phyloP scores from a whole-genome alignment of 768 basidiomycete species.

The Panaeolus cyanescens region DNA sequence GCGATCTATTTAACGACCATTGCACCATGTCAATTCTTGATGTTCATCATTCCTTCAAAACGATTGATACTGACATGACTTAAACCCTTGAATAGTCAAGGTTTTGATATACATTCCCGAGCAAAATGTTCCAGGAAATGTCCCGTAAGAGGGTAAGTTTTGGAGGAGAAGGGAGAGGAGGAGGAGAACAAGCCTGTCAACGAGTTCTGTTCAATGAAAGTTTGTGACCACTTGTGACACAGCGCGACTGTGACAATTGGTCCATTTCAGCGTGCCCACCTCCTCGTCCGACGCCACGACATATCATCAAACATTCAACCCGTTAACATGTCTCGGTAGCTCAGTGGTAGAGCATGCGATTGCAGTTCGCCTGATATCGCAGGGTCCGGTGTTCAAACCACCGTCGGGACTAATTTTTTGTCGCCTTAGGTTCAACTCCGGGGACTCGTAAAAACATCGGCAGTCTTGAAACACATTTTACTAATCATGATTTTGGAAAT shows the following conservation, averaged over 20 bases:
- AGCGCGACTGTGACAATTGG: constrained; percentile 11
- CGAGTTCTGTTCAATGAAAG: constrained; percentile 1
- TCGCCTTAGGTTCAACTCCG: not conserved
- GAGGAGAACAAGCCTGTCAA: not conserved
- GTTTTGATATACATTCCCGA: constrained; percentile 80
- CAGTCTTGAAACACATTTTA: too few relatives aligned
- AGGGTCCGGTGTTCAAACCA: constrained; percentile 49
- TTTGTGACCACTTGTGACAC: constrained; percentile 4
- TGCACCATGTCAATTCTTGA: not conserved
- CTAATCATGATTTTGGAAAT: too few relatives aligned
- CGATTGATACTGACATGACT: constrained; percentile 75
- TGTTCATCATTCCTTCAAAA: not conserved
- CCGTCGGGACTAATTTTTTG: constrained; percentile 38
- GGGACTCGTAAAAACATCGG: not conserved
- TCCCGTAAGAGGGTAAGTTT: not conserved
- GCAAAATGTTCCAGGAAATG: not conserved
- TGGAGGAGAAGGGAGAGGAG: not conserved
- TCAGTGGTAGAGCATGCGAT: constrained; percentile 57
- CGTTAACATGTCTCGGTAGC: constrained; percentile 42
- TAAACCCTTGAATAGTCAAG: constrained; percentile 92
- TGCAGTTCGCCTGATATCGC: constrained; percentile 40
- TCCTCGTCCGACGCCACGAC: not conserved
- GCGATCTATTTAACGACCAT: constrained; percentile 50
- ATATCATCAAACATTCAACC: not conserved
- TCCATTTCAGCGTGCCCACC: not conserved